Evolutionary conservation across 257 asterid genomes (phyloP), one percentile per base, ranked within the genome.

Genomic region (Nicotiana obtusifolia): DNA sequence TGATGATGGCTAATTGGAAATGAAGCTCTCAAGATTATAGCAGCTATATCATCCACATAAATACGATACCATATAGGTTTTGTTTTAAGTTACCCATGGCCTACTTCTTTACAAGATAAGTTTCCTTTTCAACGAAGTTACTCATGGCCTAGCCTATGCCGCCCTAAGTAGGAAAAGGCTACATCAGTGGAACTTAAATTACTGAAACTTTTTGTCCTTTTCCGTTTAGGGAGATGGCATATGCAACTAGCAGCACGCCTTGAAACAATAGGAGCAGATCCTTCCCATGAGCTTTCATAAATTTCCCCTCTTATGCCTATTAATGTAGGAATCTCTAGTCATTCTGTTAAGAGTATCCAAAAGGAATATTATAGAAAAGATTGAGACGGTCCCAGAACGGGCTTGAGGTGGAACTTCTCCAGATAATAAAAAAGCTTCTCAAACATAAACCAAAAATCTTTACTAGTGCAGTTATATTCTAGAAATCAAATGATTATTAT

Each of bases 41-140:
- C 62, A 75, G 24, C 80, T 75, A 49, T 26, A 75, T 73, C 78
- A 22, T 22, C 60, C 59, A 71, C 60, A 44, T 71, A 71, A 71
- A 73, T 47, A 73, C 24, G 79, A 47, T 47, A 47, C 24, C 33
- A 73, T 73, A 73, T 47, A 14, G 79, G 37, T 44, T 14, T 33
- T 7, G 52, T 49, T 22, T 75, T 1, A 22, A 73, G 62, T 49
- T 73, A 47, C 79, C 6, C 10, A 15, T 49, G 62, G 10, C 24
- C 44, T 75, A 24, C 80, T 7, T 35, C 37, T 22, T 71, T 71
- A 1, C 52, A 66, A 66, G 35, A 66, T 16, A 8, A 66, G 19
- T 66, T 66, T 66, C 76, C 76, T 33, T 66, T 66, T 17, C 22
- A n/a, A 20, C 7, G 20, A 41, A 71, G 60, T 44, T 71, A 44